Evolutionary conservation across 2,329 filamentous ascomycete species (phyloP), one percentile per base, ranked within the genome.

Genomic region (Endothia cerciana): DNA sequence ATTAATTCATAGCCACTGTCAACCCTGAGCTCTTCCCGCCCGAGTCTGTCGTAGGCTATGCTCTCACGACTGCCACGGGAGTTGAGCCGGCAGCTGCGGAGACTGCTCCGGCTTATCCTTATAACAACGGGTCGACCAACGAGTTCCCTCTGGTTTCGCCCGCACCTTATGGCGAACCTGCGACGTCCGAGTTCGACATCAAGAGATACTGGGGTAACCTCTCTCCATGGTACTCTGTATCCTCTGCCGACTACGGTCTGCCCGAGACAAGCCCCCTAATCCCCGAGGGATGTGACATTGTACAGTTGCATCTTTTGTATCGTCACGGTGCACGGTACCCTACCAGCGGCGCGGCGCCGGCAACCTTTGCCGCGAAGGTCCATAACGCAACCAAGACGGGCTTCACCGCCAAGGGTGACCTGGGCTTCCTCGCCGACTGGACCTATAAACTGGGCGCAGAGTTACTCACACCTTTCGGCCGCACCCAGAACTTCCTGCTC

Each of bases 401-500:
- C 47, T 74, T 78, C 68, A 71, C 74, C 59, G 73, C 74, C 19
- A 68, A 69, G 25, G 77, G 71, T 25, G 72, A 74, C 19, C 64
- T 76, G 30, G 63, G 65, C 10, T 76, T 76, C 66, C 64, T 75
- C 45, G 70, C 74, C 11, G 73, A 74, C 59, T 74, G 76, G 69
- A 74, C 74, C 15, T 76, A 77, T 68, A 75, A 76, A 65, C 73
- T 76, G 19, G 77, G 75, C 13, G 75, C 73, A 13, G 72, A 77
- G 65, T 70, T 76, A 11, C 74, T 78, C 53, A 77, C 75, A 7
- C 75, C 77, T 25, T 79, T 78, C 68, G 77, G 77, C 58, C 73
- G 77, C 40, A 77, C 74, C 65, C 78, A 82, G 69, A 74, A 77
- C 60, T 81, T 81, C 69, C 69, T 78, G 15, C 73, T 81, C 3